Base-by-base conservation (phyloP, 2,329 filamentous ascomycete species). In the Clonostachys chloroleuca region DNA sequence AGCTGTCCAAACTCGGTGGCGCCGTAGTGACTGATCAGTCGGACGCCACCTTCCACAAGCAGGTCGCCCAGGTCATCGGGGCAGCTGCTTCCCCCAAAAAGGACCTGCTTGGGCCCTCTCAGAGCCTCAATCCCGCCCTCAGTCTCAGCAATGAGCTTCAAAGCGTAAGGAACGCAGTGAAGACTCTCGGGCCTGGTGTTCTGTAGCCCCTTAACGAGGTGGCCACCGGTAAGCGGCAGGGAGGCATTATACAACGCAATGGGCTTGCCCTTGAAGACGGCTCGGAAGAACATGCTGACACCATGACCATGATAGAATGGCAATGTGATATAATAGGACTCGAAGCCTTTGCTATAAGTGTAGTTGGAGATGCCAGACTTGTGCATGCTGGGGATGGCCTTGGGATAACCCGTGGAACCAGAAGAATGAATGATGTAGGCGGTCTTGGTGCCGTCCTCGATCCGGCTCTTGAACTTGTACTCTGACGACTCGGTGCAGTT, bases 81-180 rank as follows among this genome's bases (percentile, higher is more conserved):
- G 51, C 78, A 83, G 5, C 72, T 67, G 14, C 74, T 78, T 1
- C 81, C 81, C 3, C 74, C 80, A 50, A 75, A 82, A 54, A 80
- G 67, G 17, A 84, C 78, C 2, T 79, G 54, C 53, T 78, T 74
- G 12, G 74, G 65, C 17, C 62, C 59, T 1, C 61, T 60, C 14
- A 84, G 60, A 3, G 63, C 63, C 2, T 64, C 55, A 13, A 83
- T 68, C 0, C 83, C 84, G 16, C 74, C 69, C 1, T 76, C 65
- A 0, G 73, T 72, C 56, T 87, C 84, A 1, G 75, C 74, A 1
- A 87, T 67, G 0, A 87, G 63, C 55, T 86, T 86, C 16, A 87
- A 59, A 0, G 78, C 75, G 52, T 86, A 86, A 0, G 84, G 83
- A 1, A 87, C 83, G 4, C 70, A 74, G 47, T 83, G 75, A 34